These are phyloP conservation scores for Dendrobium officinale DNA, from an alignment of 106 monocot genomes.

Conservation along the genomic window DNA sequence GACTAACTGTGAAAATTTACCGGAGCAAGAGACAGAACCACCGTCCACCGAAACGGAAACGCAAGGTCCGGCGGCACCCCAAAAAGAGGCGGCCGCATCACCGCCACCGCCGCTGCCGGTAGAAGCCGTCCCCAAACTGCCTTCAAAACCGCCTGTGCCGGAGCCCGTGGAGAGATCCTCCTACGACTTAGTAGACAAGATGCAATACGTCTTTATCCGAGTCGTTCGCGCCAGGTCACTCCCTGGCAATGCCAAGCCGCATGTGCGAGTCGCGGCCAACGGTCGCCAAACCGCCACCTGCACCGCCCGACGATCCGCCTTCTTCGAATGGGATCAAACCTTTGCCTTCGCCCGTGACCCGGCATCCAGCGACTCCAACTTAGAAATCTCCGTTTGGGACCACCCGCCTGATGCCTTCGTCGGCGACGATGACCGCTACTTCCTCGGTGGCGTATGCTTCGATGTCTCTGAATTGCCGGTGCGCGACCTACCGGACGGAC, in stretches of 20 bases:
- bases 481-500: slow-evolving; percentile 68
- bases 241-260: slow-evolving; percentile 33
- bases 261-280: slow-evolving; percentile 46
- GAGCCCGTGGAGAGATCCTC: slow-evolving; percentile 37
- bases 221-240: slow-evolving; percentile 68
- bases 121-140: slow-evolving; percentile 12
- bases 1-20: background rate
- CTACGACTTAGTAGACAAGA: slow-evolving; percentile 86
- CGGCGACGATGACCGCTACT: slow-evolving; percentile 24
- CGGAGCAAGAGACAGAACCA: background rate
- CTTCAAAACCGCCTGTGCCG: slow-evolving; percentile 7
- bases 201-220: slow-evolving; percentile 82
- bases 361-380: slow-evolving; percentile 15
- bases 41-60: background rate
- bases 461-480: slow-evolving; percentile 57
- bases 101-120: background rate
- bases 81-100: background rate
- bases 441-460: slow-evolving; percentile 83
- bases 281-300: slow-evolving; percentile 43
- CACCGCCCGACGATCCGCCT: slow-evolving; percentile 34
- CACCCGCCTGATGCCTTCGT: slow-evolving; percentile 32
- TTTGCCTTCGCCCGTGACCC: slow-evolving; percentile 56
- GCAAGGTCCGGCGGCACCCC: slow-evolving; percentile 7
- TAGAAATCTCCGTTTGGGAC: slow-evolving; percentile 82
- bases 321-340: slow-evolving; percentile 83